Evolutionary conservation across 2,329 filamentous ascomycete genomes (phyloP), one percentile per base, ranked within the genome.

Genomic region (Fusarium nanum): DNA sequence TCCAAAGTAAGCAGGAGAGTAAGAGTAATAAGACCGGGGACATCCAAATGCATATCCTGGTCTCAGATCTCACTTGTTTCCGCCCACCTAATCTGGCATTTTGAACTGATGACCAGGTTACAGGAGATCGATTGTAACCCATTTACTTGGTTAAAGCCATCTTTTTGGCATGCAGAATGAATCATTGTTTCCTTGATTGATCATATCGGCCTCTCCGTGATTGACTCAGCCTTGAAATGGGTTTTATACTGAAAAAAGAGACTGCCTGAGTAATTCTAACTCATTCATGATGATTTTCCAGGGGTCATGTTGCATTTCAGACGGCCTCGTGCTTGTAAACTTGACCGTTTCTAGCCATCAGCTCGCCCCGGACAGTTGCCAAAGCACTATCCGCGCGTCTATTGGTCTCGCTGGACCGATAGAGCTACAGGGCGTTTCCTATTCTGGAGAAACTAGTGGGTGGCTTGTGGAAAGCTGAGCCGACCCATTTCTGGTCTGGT

Each of bases 401-500:
- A 75, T 75, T 75, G 73, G 73, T 62, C 71, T 66, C 64, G 56
- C 67, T 58, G 61, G 46, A 23, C 71, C 59, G 71, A 44, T 48
- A 60, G 45, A 61, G 49, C 56, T 64, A 64, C 57, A 59, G 48
- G 30, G 58, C 72, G 56, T 73, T 75, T 47, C 73, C 73, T 48
- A 27, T 71, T 72, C 44, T 42, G 72, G 72, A 47, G 32, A 56
- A 44, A 70, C 73, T 75, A 75, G 73, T 75, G 73, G 48, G 65
- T 68, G 73, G 72, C 67, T 73, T 59, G 59, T 63, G 62, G 61
- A 42, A 70, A 75, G 73, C 73, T 75, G 71, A 75, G 71, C 65
- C 59, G 62, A 62, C 49, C 32, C n/a, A 53, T 53, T 40, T 37
- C 18, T 37, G 34, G 34, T 37, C 32, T 52, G 22, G 22, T 23